Evolutionary conservation across 768 basidiomycete species (phyloP).

Genomic region (Sistotremastrum niveocremeum): DNA sequence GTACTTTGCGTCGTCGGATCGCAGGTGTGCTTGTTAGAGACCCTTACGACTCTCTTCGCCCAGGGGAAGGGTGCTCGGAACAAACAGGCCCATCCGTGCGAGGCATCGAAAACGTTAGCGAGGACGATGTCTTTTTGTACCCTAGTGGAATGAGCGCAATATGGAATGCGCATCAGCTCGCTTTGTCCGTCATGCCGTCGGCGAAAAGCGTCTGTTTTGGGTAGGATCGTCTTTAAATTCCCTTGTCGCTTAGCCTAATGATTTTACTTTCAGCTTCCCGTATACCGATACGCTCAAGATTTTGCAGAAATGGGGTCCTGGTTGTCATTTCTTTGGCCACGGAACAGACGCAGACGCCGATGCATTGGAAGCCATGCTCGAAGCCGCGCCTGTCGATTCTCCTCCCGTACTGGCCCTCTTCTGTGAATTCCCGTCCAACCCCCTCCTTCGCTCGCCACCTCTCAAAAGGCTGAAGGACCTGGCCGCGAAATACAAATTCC

Average conservation of each 20-base stretch:
- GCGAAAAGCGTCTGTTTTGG: conserved; percentile 92
- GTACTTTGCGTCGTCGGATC: conserved; percentile 75
- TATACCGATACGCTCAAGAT: conserved; percentile 94
- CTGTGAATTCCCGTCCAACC: conserved; percentile 93
- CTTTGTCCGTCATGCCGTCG: conserved; percentile 32
- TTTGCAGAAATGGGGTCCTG: conserved; percentile 91
- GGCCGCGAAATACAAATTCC: conserved; percentile 80
- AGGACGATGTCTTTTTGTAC: conserved; percentile 82
- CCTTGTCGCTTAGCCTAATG: neutral
- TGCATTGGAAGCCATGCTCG: conserved; percentile 50
- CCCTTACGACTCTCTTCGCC: conserved; percentile 20
- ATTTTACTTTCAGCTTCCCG: conserved; percentile 52
- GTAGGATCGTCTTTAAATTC: conserved; percentile 30
- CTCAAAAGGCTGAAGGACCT: conserved; percentile 58
- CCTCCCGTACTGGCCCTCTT: conserved; percentile 71
- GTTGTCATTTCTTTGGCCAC: conserved; percentile 76
- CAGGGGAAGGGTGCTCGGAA: conserved; percentile 10
- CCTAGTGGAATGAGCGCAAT: conserved; percentile 90
- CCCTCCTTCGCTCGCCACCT: conserved; percentile 76
- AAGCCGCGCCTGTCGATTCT: conserved; percentile 23
- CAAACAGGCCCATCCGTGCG: conserved; percentile 47
- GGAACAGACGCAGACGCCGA: conserved; percentile 69
- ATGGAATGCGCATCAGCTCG: conserved; percentile 77
- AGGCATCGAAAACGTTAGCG: conserved; percentile 54
- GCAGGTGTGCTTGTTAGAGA: conserved; percentile 74